Percentiles rank a stretch among this genome's conserved stretches.
These are phyloP conservation scores for Neofusicoccum parvum DNA, from an alignment of 2,329 filamentous ascomycete species.

Conservation along the genomic window DNA sequence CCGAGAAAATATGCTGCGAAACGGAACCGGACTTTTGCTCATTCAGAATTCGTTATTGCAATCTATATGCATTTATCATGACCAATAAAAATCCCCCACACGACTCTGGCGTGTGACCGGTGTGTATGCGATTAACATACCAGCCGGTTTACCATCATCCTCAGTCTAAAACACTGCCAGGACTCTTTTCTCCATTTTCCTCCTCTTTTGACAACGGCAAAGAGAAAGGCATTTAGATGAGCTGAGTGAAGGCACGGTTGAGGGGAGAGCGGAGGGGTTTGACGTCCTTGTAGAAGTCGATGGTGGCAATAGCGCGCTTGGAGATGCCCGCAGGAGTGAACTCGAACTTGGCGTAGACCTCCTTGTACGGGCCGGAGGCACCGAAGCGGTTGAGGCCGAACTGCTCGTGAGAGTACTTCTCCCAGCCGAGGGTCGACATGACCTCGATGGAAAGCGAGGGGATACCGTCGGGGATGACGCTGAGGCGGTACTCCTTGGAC, in stretches of 20 bases:
- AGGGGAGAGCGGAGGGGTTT: slow-evolving; percentile 86
- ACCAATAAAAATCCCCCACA: slow-evolving; percentile 1
- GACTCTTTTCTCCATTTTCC: neutral
- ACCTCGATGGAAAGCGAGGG: slow-evolving; percentile 92
- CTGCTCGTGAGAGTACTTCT: slow-evolving; percentile 99
- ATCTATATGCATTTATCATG: slow-evolving; percentile 18
- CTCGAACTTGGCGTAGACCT: slow-evolving; percentile 99
- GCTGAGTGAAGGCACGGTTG: slow-evolving; percentile 97
- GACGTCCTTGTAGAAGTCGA: slow-evolving; percentile 97
- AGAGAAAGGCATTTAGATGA: slow-evolving; percentile 66
- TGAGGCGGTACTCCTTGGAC: slow-evolving; percentile 90
- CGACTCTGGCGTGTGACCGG: neutral
- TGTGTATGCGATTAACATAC: slow-evolving; percentile 7
- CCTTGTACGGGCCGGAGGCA: slow-evolving; percentile 95
- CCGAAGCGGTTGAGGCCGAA: slow-evolving; percentile 99
- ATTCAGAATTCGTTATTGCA: slow-evolving; percentile 16
- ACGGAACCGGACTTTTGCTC: neutral
- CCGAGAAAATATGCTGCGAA: neutral
- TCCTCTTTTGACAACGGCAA: neutral
- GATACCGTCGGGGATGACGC: slow-evolving; percentile 90
- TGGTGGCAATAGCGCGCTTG: slow-evolving; percentile 88
- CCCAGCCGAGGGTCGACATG: slow-evolving; percentile 97
- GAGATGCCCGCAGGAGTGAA: slow-evolving; percentile 96
- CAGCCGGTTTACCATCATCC: neutral
- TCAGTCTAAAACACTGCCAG: neutral